Base-by-base conservation (phyloP, 352 stramenopile species). In the Lagenidium giganteum region DNA sequence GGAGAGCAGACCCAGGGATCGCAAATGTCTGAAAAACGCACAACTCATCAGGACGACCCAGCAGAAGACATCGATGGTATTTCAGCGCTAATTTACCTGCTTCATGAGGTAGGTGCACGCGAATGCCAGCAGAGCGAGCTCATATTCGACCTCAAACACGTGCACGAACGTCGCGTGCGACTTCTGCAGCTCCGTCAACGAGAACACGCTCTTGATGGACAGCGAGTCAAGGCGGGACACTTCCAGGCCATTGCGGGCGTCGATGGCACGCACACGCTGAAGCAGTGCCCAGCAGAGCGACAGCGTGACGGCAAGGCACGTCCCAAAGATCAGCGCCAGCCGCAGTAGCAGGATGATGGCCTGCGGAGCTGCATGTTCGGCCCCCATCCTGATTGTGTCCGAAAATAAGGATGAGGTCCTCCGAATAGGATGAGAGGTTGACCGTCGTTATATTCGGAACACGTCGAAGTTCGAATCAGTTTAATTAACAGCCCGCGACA, bases 41-140 rank as follows among this genome's bases (percentile, higher is more conserved):
- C 14, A 27, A 23, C 5, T 35, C 8, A 34, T 4, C 11, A 25
- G 23, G 5, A 30, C 8, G 5, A 30, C 13, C 24, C 5, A 16
- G 44, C 14, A 31, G 20, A 3, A 28, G 8, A 13, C 7, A 7
- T 18, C 14, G 6, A 16, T 39, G 14, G 49, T 40, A 42, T 52
- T 18, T 21, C 3, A 26, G 29, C 29, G 8, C 6, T 14, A 41
- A 44, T 50, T n/a, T 23, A 84, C 71, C 68, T 90, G 80, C 59
- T 93, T 93, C 35, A 93, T 70, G 32, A 87, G 62, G 65, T 88
- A 93, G 47, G 87, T 48, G 47, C 62, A 71, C 3, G 65, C 62
- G 50, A 87, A 90, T 45, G 72, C 87, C 21, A 65, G 40, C 43
- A 93, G 39, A n/a, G 76, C 71, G n/a, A 90, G 54, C 1, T 65